phyloP scores from a whole-genome alignment of 1,284 basidiomycete species.

The Boletus sp. region DNA sequence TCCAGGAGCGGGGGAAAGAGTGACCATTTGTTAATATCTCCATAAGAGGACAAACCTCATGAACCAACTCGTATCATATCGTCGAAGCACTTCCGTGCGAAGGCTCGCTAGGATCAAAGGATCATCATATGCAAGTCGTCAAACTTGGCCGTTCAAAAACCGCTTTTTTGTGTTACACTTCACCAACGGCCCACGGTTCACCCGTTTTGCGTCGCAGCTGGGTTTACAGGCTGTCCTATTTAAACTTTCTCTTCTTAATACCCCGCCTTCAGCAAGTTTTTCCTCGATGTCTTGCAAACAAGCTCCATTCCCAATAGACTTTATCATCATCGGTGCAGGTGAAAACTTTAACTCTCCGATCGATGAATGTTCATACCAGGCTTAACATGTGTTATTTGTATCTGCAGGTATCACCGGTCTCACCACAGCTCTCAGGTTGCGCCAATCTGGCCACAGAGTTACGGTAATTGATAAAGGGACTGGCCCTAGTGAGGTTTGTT shows the following conservation, averaged over 20 bases:
- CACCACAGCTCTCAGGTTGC: conserved; percentile 49
- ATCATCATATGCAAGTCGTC: conserved; percentile 4
- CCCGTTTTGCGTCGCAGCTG: not conserved
- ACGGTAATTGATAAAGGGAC: conserved; percentile 45
- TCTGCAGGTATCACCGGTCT: conserved; percentile 45
- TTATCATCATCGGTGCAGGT: conserved; percentile 52
- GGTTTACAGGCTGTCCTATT: not conserved
- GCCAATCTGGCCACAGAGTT: conserved; percentile 48
- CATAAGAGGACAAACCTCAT: conserved; percentile 5
- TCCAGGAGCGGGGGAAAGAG: not conserved
- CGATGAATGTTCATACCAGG: not conserved
- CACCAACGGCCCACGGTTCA: not conserved
- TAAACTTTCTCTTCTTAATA: not conserved
- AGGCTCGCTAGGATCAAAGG: conserved; percentile 23
- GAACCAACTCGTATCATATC: not conserved
- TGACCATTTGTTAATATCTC: conserved; percentile 2
- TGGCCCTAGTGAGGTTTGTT: conserved; percentile 27
- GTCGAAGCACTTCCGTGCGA: conserved; percentile 20
- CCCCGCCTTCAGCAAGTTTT: not conserved
- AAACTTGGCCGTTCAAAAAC: conserved; percentile 21
- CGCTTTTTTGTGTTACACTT: conserved; percentile 8
- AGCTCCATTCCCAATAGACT: conserved; percentile 39
- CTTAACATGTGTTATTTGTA: not conserved
- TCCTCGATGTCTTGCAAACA: conserved; percentile 22
- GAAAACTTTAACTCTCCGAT: not conserved